Percentiles rank a stretch among this genome's conserved stretches.
Conservation (phyloP, 495 filamentous ascomycete genomes). For the Chaetomidium leptoderma region DNA sequence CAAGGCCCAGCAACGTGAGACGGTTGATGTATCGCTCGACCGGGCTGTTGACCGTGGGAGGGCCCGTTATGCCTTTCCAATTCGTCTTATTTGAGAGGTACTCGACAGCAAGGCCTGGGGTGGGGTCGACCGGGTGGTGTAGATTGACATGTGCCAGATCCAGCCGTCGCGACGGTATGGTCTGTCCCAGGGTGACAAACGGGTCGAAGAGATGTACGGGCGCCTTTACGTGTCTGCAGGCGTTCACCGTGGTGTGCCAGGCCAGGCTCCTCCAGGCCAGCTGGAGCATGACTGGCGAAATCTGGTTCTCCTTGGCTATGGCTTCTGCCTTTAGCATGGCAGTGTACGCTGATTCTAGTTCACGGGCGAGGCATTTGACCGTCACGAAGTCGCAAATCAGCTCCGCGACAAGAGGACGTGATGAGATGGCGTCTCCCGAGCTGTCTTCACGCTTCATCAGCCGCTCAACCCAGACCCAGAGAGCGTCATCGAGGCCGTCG, state of each 20-base stretch:
- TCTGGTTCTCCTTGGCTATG: constrained; percentile 20
- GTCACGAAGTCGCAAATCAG: constrained; percentile 30
- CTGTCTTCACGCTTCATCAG: constrained; percentile 18
- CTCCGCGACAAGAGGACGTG: no score
- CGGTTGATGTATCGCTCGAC: not conserved
- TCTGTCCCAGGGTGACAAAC: constrained; percentile 33
- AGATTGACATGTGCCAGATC: constrained; percentile 40
- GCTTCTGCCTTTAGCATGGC: constrained; percentile 31
- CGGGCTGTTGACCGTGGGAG: not conserved
- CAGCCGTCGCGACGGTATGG: constrained; percentile 7
- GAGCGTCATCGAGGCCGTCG: constrained; percentile 43
- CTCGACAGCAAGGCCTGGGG: constrained; percentile 34
- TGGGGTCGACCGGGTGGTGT: constrained; percentile 40
- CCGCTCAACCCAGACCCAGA: constrained; percentile 42
- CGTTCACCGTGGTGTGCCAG: constrained; percentile 34
- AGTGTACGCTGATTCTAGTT: constrained; percentile 37
- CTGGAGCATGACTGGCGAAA: constrained; percentile 10
- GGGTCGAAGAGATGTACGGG: constrained; percentile 37
- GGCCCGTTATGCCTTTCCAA: not conserved
- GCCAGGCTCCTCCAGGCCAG: constrained; percentile 31
- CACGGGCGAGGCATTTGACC: constrained; percentile 20
- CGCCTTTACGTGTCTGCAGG: constrained; percentile 29
- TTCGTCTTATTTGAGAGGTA: constrained; percentile 19
- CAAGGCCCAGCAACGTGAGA: constrained; percentile 23
- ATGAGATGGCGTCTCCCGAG: no score